Evolutionary conservation across 2,329 filamentous ascomycete species (phyloP).

Genomic region (Botrytis deweyae): DNA sequence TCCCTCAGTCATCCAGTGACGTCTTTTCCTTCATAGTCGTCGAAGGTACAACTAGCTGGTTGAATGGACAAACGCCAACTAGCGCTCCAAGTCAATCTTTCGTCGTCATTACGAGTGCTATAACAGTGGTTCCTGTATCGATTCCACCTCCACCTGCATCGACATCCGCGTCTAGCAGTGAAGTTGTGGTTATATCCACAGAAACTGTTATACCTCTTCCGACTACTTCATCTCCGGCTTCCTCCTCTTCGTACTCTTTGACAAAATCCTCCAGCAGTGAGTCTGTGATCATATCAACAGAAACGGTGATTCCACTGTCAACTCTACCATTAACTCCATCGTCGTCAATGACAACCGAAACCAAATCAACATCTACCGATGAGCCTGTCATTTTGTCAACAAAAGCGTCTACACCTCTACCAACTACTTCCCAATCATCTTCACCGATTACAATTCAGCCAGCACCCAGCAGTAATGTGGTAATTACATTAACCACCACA

Average conservation of each 20-base stretch:
- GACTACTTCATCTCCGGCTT: background rate
- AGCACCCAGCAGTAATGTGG: background rate
- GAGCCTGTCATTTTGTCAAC: background rate
- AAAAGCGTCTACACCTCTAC: constrained; percentile 18
- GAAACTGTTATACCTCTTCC: constrained; percentile 30
- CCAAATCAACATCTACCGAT: background rate
- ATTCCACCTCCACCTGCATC: background rate
- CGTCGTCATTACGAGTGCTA: constrained; percentile 27
- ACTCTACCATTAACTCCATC: background rate
- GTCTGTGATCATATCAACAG: background rate
- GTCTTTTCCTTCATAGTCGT: constrained; percentile 26
- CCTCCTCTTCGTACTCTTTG: background rate
- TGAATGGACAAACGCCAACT: constrained; percentile 31
- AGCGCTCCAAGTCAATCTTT: constrained; percentile 22
- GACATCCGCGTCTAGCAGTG: background rate
- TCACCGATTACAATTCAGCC: background rate
- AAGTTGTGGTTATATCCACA: background rate
- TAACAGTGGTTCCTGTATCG: constrained; percentile 32
- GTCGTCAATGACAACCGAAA: background rate
- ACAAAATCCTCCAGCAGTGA: background rate
- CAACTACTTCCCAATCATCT: background rate
- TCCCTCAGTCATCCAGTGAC: background rate
- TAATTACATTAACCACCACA: background rate
- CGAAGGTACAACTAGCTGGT: constrained; percentile 29
- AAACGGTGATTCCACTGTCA: constrained; percentile 30